phyloP scores from a whole-genome alignment of 208 protist species.

The Leptomonas seymouri region DNA sequence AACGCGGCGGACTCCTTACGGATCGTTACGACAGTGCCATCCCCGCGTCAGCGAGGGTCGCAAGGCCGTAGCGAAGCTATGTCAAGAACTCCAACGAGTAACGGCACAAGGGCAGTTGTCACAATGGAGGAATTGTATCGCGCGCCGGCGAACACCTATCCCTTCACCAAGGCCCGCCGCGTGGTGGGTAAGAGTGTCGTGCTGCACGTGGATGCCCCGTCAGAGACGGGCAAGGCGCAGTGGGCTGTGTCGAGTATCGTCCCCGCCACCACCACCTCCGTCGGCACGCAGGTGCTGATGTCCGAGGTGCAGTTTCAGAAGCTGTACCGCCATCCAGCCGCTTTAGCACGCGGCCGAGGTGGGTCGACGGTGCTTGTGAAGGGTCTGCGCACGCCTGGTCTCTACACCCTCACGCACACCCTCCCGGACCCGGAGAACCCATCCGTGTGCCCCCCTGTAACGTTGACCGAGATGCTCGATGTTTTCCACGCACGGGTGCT shows the following conservation, averaged over 20 bases:
- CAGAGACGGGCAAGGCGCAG: constrained; percentile 20
- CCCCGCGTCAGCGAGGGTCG: not conserved
- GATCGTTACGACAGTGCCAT: not conserved
- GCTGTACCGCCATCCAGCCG: constrained; percentile 45
- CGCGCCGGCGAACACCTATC: constrained; percentile 15
- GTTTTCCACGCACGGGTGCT: constrained; percentile 74
- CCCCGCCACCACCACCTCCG: constrained; percentile 25
- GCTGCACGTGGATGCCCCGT: constrained; percentile 66
- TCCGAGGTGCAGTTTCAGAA: constrained; percentile 51
- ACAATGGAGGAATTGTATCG: constrained; percentile 27
- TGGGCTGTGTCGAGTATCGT: constrained; percentile 54
- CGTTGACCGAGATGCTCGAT: constrained; percentile 61
- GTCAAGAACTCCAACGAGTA: not conserved
- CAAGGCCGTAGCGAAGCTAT: not conserved
- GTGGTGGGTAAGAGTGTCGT: constrained; percentile 66
- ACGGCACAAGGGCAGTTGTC: not conserved
- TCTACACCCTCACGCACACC: constrained; percentile 75
- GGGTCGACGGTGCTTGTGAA: constrained; percentile 63
- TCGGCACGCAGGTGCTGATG: constrained; percentile 49
- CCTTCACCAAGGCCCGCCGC: constrained; percentile 33
- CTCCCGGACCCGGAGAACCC: constrained; percentile 73
- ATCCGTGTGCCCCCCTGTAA: constrained; percentile 59
- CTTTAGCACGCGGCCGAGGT: constrained; percentile 41
- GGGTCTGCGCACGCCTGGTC: constrained; percentile 59
- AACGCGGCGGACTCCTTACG: constrained; percentile 49